Percentiles rank a stretch among this genome's conserved stretches.
phyloP scores from a whole-genome alignment of 192 early-diverging fungal genomes.

The Coemansia sp. region DNA sequence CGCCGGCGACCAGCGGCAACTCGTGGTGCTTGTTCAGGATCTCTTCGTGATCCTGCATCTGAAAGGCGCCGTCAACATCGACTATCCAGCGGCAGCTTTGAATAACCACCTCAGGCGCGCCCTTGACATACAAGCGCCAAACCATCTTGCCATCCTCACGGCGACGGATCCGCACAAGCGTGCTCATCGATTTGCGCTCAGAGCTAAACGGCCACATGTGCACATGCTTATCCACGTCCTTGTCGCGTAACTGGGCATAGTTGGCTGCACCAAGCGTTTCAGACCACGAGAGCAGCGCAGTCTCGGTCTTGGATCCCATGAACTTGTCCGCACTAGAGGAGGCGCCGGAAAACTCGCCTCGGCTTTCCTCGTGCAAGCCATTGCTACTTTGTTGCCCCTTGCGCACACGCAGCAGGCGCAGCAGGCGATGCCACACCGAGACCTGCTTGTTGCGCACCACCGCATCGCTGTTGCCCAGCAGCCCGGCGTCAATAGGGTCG shows the following conservation, averaged over 20 bases:
- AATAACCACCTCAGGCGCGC: constrained; percentile 86
- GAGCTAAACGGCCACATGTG: constrained; percentile 89
- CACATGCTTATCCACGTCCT: constrained; percentile 54
- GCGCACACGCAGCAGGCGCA: constrained; percentile 6
- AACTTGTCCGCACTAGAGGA: constrained; percentile 49
- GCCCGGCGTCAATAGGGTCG: constrained; percentile 16
- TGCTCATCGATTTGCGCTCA: constrained; percentile 90
- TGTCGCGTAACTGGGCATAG: constrained; percentile 61
- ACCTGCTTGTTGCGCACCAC: constrained; percentile 6
- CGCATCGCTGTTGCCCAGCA: constrained; percentile 7
- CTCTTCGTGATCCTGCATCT: constrained; percentile 44
- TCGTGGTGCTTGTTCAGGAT: constrained; percentile 16
- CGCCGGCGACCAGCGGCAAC: too few relatives aligned
- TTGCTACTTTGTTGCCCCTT: neutral
- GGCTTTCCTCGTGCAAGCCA: constrained; percentile 17
- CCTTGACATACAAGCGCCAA: constrained; percentile 86
- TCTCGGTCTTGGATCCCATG: constrained; percentile 93
- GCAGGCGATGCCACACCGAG: constrained; percentile 23
- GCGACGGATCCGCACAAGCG: constrained; percentile 62
- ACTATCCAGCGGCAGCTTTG: constrained; percentile 59
- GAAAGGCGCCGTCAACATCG: constrained; percentile 51
- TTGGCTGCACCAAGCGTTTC: constrained; percentile 58
- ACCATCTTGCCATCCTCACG: constrained; percentile 50
- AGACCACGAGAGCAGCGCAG: constrained; percentile 82
- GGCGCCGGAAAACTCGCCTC: constrained; percentile 9